phyloP scores from a whole-genome alignment of 768 basidiomycete species.

The Russula dissimulans region DNA sequence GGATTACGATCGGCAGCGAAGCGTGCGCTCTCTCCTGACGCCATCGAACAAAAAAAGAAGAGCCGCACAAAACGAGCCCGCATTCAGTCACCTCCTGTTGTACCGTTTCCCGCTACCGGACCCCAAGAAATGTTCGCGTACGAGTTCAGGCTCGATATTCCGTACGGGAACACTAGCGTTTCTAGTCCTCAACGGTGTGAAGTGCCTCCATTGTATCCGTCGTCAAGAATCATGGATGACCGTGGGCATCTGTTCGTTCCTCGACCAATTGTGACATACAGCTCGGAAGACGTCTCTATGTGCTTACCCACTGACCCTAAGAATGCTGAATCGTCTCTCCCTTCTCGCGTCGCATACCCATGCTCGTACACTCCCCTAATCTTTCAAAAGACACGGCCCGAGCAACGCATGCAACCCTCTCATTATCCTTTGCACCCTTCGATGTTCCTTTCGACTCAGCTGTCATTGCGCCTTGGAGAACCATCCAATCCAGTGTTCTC shows the following conservation, averaged over 20 bases:
- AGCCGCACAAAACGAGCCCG: conserved; percentile 12
- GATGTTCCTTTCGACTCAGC: background rate
- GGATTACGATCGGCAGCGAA: background rate
- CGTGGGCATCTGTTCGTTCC: background rate
- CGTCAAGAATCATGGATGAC: background rate
- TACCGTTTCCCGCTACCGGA: conserved; percentile 18
- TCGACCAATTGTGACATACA: background rate
- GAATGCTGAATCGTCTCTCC: background rate
- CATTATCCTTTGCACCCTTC: background rate
- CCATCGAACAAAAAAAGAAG: conserved; percentile 8
- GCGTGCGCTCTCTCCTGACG: conserved; percentile 4
- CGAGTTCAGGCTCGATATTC: conserved; percentile 14
- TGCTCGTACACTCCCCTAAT: background rate
- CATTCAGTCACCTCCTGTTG: conserved; percentile 2
- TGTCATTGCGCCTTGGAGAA: background rate
- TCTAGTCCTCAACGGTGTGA: background rate
- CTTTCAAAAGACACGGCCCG: background rate
- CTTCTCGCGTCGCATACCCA: background rate
- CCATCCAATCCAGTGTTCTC: background rate
- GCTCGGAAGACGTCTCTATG: background rate
- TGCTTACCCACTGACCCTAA: background rate
- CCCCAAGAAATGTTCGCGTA: conserved; percentile 19
- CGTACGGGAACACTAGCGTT: background rate
- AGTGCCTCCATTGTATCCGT: background rate
- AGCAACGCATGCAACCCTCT: background rate